Evolutionary conservation across 176 grass and related monocot species (phyloP).

Genomic region (Stipa capillata): DNA sequence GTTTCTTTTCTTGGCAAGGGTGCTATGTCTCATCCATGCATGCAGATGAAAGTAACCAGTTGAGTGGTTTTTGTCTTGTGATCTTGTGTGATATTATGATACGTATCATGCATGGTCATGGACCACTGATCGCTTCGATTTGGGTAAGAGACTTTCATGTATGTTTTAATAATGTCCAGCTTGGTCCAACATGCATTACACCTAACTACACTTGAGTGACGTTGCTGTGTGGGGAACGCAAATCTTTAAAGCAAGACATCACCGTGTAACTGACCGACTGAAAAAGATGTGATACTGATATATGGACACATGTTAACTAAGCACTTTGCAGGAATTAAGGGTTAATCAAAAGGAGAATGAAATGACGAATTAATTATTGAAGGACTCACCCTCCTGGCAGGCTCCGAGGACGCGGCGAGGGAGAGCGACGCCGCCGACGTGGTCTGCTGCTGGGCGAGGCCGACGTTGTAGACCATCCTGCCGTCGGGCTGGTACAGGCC

Average conservation of each 20-base stretch:
- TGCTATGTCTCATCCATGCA: neutral
- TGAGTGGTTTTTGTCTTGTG: neutral
- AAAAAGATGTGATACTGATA: constrained; percentile 4
- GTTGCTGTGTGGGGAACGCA: constrained; percentile 12
- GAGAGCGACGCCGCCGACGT: constrained; percentile 53
- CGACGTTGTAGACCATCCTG: constrained; percentile 83
- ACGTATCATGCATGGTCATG: neutral
- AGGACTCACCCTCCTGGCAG: neutral
- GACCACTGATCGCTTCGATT: neutral
- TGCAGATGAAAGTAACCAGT: neutral
- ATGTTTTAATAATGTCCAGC: constrained; percentile 10
- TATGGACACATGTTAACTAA: no score
- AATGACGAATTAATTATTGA: neutral
- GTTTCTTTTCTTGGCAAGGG: constrained; percentile 5
- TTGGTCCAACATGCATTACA: constrained; percentile 25
- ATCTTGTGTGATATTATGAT: neutral
- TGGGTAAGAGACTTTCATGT: neutral
- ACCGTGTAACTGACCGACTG: neutral
- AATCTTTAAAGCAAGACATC: constrained; percentile 17
- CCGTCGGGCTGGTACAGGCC: constrained; percentile 74
- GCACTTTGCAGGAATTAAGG: no score
- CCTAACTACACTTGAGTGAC: neutral
- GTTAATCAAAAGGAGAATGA: no score
- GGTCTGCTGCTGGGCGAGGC: constrained; percentile 23
- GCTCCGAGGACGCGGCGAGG: constrained; percentile 36